phyloP scores from a whole-genome alignment of 345 rosid genomes.

The Sisymbrium altissimum region DNA sequence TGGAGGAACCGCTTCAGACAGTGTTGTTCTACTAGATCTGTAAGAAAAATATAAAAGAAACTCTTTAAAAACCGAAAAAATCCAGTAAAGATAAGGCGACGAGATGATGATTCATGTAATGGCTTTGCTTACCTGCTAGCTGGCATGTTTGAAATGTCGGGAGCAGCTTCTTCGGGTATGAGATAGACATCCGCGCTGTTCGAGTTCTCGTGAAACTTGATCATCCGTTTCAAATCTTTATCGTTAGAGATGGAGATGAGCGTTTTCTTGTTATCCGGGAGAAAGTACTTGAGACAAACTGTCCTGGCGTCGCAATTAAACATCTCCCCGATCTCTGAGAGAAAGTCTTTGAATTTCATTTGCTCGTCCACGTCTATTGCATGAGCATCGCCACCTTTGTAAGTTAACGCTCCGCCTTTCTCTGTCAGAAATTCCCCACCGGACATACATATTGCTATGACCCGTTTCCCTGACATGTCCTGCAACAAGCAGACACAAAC shows the following conservation, averaged over 20 bases:
- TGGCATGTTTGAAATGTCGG: slow-evolving; percentile 71
- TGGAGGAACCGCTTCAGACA: slow-evolving; percentile 67
- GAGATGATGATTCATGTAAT: neutral
- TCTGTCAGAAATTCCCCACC: slow-evolving; percentile 57
- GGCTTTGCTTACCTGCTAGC: slow-evolving; percentile 64
- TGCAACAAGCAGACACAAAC: slow-evolving; percentile 8
- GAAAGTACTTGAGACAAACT: slow-evolving; percentile 74
- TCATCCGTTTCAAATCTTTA: slow-evolving; percentile 37
- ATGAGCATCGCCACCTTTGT: slow-evolving; percentile 42
- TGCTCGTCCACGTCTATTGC: slow-evolving; percentile 38
- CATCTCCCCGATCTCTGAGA: slow-evolving; percentile 35
- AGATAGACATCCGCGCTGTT: slow-evolving; percentile 57
- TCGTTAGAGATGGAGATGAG: slow-evolving; percentile 63
- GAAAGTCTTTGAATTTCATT: slow-evolving; percentile 29
- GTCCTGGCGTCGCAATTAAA: slow-evolving; percentile 42
- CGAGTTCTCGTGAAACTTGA: slow-evolving; percentile 57
- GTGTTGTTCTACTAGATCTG: slow-evolving; percentile 88
- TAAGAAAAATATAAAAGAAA: neutral
- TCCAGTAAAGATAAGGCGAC: neutral
- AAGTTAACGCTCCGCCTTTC: slow-evolving; percentile 24
- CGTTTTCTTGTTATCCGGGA: slow-evolving; percentile 79
- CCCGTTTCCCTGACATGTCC: slow-evolving; percentile 61
- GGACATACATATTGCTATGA: slow-evolving; percentile 47
- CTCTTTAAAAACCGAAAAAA: neutral
- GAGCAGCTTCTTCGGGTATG: slow-evolving; percentile 54